Evolutionary conservation across 768 basidiomycete species (phyloP).

Genomic region (Phaffia tasmanica): DNA sequence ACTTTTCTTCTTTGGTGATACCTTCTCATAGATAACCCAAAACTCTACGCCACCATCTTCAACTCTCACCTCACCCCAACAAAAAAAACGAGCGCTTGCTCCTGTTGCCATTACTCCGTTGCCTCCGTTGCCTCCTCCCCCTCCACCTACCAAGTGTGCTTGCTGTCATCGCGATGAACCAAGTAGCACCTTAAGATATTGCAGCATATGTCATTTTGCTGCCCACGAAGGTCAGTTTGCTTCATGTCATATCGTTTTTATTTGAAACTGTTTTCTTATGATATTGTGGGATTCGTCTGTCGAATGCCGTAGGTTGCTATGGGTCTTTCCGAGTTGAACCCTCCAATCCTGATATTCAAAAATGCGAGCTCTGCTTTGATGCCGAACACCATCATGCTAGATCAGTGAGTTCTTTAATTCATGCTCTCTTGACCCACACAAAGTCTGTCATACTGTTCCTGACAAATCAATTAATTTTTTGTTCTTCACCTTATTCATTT

Average conservation of each 20-base stretch:
- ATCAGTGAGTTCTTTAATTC: neutral
- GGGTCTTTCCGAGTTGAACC: neutral
- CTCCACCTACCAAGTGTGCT: conserved; percentile 5
- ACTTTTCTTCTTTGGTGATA: neutral
- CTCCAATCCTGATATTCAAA: neutral
- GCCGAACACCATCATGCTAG: conserved; percentile 7
- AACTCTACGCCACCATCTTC: conserved; percentile 3
- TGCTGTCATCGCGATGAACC: conserved; percentile 14
- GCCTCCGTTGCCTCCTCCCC: neutral
- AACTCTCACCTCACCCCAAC: neutral
- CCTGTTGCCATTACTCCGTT: neutral
- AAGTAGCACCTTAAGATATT: neutral
- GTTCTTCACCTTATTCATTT: neutral
- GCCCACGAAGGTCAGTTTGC: conserved; percentile 5
- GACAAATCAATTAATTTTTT: no score
- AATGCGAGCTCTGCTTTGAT: conserved; percentile 15
- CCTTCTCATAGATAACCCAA: neutral
- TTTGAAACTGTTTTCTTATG: neutral
- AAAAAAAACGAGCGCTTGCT: neutral
- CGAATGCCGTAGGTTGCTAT: neutral
- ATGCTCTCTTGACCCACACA: neutral
- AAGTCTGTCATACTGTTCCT: no score
- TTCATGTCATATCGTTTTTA: neutral
- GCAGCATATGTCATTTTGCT: conserved; percentile 4
- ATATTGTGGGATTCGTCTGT: neutral